These are phyloP conservation scores for Pseudoperonospora humuli DNA, from an alignment of 352 stramenopile species.

Conservation along the genomic window DNA sequence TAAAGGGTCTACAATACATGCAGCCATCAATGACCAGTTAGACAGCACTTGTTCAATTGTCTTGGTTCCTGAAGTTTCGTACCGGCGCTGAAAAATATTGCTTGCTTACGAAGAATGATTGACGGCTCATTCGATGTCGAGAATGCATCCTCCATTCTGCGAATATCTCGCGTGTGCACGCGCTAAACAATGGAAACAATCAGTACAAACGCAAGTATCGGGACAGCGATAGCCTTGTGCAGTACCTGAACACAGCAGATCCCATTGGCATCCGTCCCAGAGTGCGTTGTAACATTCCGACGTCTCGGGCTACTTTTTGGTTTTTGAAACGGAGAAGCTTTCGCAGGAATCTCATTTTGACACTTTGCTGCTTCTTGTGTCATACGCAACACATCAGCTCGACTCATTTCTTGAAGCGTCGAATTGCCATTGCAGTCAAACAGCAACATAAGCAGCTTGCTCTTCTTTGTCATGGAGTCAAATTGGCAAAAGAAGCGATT, in stretches of 20 bases:
- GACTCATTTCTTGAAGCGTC: slow-evolving; percentile 43
- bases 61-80: slow-evolving; percentile 1
- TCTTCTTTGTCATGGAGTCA: slow-evolving; percentile 25
- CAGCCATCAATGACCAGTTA: too few relatives aligned
- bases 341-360: slow-evolving; percentile 1
- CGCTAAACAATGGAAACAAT: too few relatives aligned
- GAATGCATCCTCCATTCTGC: slow-evolving; percentile 66
- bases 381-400: slow-evolving; percentile 43
- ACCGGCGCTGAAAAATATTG: slow-evolving; percentile 73
- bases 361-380: slow-evolving; percentile 40
- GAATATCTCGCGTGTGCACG: slow-evolving; percentile 70
- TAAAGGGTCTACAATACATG: slow-evolving; percentile 37
- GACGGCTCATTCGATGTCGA: slow-evolving; percentile 69
- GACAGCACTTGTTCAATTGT: too few relatives aligned
- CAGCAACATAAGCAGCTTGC: slow-evolving; percentile 26
- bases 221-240: too few relatives aligned
- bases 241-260: too few relatives aligned
- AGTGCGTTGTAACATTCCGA: too few relatives aligned
- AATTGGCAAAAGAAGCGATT: slow-evolving; percentile 32
- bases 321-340: slow-evolving; percentile 4
- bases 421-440: slow-evolving; percentile 40
- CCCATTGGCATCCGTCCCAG: too few relatives aligned
- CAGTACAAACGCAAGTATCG: too few relatives aligned
- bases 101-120: slow-evolving; percentile 69
- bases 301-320: slow-evolving; percentile 7